A percentile compares a stretch with the other conserved stretches of the same genome.
Conservation (phyloP, 106 monocot species). For the Triglochin maritima region DNA sequence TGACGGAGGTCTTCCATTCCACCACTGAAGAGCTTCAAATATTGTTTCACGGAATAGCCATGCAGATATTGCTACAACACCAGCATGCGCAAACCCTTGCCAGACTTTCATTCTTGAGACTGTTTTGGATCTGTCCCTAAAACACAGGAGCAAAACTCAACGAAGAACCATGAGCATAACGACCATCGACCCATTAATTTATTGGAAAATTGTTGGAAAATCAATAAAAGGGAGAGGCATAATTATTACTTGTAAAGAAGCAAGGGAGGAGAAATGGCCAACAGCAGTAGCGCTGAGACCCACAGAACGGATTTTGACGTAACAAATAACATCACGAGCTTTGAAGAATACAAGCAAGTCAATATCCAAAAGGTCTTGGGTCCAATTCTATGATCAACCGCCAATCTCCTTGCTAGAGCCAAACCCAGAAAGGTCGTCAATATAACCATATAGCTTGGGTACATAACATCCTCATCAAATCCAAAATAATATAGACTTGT, state of each 20-base stretch:
- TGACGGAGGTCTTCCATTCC: slow-evolving; percentile 86
- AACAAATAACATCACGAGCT: slow-evolving; percentile 82
- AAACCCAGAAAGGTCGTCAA: slow-evolving; percentile 70
- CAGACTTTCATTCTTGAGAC: slow-evolving; percentile 82
- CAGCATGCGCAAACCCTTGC: slow-evolving; percentile 88
- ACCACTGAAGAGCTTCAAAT: slow-evolving; percentile 95
- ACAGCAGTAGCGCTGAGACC: slow-evolving; percentile 66
- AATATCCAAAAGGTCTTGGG: slow-evolving; percentile 86
- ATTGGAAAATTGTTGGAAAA: slow-evolving; percentile 8
- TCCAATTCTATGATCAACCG: slow-evolving; percentile 60
- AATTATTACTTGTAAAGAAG: slow-evolving; percentile 83
- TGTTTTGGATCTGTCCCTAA: slow-evolving; percentile 75
- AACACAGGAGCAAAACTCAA: background rate
- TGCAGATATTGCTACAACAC: slow-evolving; percentile 64
- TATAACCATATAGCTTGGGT: slow-evolving; percentile 93
- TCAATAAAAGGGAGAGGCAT: slow-evolving; percentile 1
- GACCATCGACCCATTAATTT: background rate
- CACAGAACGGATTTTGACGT: slow-evolving; percentile 76
- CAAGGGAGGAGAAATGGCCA: slow-evolving; percentile 87
- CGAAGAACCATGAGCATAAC: background rate
- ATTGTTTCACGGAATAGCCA: slow-evolving; percentile 92
- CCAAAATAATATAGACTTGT: slow-evolving; percentile 80
- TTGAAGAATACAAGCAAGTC: slow-evolving; percentile 71
- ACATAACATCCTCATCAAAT: slow-evolving; percentile 89
- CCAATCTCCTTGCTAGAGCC: slow-evolving; percentile 58